Conservation (phyloP, 2,329 filamentous ascomycete species). For the Cercospora nicotianae region DNA sequence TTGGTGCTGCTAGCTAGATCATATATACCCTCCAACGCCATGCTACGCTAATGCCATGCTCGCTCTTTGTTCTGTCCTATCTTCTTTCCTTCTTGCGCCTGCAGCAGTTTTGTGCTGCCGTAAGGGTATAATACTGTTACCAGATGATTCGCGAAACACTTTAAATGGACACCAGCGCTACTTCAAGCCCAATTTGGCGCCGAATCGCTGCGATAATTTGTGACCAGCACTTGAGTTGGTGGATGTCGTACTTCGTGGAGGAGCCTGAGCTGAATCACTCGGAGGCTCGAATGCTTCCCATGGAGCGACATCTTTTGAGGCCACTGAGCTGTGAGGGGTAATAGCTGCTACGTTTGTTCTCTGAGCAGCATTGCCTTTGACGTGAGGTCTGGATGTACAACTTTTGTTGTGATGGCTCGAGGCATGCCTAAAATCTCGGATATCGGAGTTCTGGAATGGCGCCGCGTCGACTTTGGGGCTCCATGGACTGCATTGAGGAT, state of each 20-base stretch:
- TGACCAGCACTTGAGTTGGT: neutral
- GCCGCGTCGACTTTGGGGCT: neutral
- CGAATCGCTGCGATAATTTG: neutral
- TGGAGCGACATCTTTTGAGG: slow-evolving; percentile 16
- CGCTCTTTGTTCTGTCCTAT: neutral
- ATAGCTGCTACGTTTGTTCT: neutral
- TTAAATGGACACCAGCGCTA: neutral
- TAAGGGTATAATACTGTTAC: neutral
- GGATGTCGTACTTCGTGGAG: neutral
- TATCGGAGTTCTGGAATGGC: neutral
- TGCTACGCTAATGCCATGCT: neutral
- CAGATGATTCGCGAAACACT: slow-evolving; percentile 4
- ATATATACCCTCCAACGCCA: neutral
- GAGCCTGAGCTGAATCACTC: neutral
- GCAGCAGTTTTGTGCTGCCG: neutral
- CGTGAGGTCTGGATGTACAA: neutral
- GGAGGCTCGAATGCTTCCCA: slow-evolving; percentile 26
- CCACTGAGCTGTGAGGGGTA: neutral
- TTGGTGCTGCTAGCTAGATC: neutral
- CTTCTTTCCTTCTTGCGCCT: neutral
- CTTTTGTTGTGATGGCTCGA: neutral
- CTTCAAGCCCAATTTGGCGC: slow-evolving; percentile 3
- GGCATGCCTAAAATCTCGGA: neutral
- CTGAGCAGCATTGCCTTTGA: neutral
- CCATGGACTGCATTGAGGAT: neutral